These are phyloP conservation scores for Coemansia sp. DNA, from an alignment of 192 early-diverging fungal genomes.

Conservation along the genomic window DNA sequence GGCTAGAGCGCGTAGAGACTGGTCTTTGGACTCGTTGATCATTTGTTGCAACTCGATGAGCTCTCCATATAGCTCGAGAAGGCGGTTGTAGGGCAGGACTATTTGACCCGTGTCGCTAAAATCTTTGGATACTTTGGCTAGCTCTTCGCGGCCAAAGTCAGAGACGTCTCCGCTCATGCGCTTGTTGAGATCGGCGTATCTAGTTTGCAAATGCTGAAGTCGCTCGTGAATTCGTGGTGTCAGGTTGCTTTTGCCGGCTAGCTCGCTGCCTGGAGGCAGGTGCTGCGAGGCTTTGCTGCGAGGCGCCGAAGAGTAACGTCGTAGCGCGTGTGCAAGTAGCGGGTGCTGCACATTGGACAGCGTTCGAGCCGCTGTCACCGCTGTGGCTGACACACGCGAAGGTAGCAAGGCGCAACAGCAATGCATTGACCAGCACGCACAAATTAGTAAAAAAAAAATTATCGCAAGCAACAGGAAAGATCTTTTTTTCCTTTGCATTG, in stretches of 20 bases:
- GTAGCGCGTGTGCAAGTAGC: not conserved
- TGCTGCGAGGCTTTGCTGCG: not conserved
- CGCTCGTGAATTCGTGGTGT: constrained; percentile 40
- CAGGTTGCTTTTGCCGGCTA: constrained; percentile 47
- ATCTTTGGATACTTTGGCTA: constrained; percentile 51
- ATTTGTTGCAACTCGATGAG: constrained; percentile 47
- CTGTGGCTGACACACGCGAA: not conserved
- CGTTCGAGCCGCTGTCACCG: not conserved
- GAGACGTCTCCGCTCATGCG: constrained; percentile 42
- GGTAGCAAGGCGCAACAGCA: not conserved
- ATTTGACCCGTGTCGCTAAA: constrained; percentile 31
- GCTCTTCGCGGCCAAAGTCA: constrained; percentile 29
- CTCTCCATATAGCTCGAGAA: constrained; percentile 37
- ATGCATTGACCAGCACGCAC: not conserved
- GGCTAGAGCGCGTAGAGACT: constrained; percentile 55
- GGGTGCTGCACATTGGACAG: not conserved
- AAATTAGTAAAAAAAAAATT: not conserved
- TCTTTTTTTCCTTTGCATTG: not conserved
- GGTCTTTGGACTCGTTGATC: constrained; percentile 26
- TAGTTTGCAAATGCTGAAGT: constrained; percentile 24
- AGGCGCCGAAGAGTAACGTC: constrained; percentile 3
- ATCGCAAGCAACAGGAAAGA: not conserved
- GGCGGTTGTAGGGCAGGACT: constrained; percentile 24
- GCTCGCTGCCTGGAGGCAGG: constrained; percentile 28
- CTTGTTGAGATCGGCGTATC: constrained; percentile 13